Evolutionary conservation across 75 land plant species (phyloP), one percentile per base, ranked within the genome.

Genomic region (Pinus tabuliformis): DNA sequence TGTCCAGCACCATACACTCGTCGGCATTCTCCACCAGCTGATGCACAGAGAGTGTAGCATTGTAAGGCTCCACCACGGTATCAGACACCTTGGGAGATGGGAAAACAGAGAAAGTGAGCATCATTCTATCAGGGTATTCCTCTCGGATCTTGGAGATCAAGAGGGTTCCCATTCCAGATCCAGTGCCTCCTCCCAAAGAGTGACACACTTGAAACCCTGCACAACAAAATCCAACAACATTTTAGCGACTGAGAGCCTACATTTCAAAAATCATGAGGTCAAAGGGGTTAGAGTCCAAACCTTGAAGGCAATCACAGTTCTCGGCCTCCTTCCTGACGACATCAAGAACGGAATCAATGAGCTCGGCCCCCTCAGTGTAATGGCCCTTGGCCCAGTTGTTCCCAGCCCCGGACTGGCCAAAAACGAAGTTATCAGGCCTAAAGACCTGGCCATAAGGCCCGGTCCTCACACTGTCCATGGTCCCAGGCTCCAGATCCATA

Each of bases 321-420:
- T 82, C 82, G 6, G 85, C 85, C 83, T 83, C 83, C 75, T 83
- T 83, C 33, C 85, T 74, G 56, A 80, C 89, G 6, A 87, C 89
- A 56, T 87, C 89, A 45, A 87, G 83, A 6, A 87, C 89, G 4
- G 88, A 78, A 45, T 87, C 89, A 13, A 87, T 86, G 49, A 87
- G 89, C 76, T 87, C 89, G 3, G 89, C 89, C 5, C 89, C 89
- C 66, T 87, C 88, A 13, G 89, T 86, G 72, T 87, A 86, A 30
- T 87, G 89, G 0, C 89, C 85, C 74, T 80, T 80, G 37, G 83
- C 85, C 85, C 83, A 83, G 82, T 82, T 82, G 58, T 86, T 84
- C n/a, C 86, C 84, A 59, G 87, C 88, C 4, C 88, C 88, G 24
- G 85, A 81, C 73, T 86, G 88, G 18, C 88, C 88, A 20, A 86